A percentile compares a stretch with the other conserved stretches of the same genome.
Evolutionary conservation across 129 eudicot species (phyloP).

Genomic region (Smallanthus sonchifolius): DNA sequence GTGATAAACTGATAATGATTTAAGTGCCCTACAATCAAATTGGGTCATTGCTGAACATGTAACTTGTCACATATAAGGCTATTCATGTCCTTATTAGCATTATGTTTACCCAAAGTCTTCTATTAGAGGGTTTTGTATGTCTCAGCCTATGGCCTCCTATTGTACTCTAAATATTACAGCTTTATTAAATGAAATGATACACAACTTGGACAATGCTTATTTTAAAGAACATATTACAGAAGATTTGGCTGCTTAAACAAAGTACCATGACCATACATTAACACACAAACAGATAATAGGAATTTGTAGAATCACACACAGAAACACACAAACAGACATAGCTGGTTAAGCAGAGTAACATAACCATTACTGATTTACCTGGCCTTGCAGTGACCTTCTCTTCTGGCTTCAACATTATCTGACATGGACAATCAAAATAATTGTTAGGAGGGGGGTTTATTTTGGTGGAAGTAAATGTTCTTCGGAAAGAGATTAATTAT

Average conservation of each 20-base stretch:
- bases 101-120: background rate
- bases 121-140: background rate
- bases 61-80: background rate
- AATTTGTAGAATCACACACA: background rate
- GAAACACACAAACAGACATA: constrained; percentile 1
- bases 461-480: background rate
- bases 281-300: background rate
- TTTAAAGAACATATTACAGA: background rate
- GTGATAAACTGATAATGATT: background rate
- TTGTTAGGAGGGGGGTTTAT: background rate
- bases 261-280: background rate
- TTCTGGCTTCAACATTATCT: constrained; percentile 96
- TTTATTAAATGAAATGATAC: background rate
- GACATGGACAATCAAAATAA: constrained; percentile 16
- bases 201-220: background rate
- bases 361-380: constrained; percentile 42
- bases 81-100: background rate
- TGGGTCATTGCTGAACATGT: background rate
- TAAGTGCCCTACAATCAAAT: background rate
- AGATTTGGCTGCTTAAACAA: background rate
- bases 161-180: background rate
- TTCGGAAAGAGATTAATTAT: background rate
- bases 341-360: background rate
- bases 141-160: background rate
- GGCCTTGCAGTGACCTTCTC: constrained; percentile 86